A percentile compares a stretch with the other conserved stretches of the same genome.
These are phyloP conservation scores for Blastomyces emzantsi DNA, from an alignment of 2,329 filamentous ascomycete genomes.

Conservation along the genomic window DNA sequence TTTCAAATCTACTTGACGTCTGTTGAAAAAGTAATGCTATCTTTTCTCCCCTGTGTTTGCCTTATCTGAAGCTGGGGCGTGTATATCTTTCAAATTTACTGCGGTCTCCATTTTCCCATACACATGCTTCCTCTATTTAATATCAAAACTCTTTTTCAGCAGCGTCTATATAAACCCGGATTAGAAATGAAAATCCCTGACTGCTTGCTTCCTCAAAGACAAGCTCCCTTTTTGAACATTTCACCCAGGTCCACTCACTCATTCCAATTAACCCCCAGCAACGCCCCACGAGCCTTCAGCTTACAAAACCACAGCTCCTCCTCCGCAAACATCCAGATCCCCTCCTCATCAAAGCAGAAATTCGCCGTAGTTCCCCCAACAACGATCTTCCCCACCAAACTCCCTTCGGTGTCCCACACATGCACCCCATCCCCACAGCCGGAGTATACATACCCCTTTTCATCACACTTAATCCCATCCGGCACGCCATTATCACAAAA, in stretches of 20 bases:
- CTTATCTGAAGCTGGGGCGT: neutral
- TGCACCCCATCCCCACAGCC: slow-evolving; percentile 48
- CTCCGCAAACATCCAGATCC: slow-evolving; percentile 17
- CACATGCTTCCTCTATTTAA: neutral
- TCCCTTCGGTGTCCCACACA: slow-evolving; percentile 44
- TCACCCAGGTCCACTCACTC: neutral
- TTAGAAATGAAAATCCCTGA: no score
- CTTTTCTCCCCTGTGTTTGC: neutral
- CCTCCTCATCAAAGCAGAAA: slow-evolving; percentile 38
- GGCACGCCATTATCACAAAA: slow-evolving; percentile 42
- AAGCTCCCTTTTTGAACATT: no score
- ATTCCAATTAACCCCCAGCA: slow-evolving; percentile 13
- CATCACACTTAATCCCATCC: slow-evolving; percentile 41
- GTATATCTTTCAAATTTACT: neutral
- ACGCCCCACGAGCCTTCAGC: slow-evolving; percentile 15
- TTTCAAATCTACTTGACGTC: neutral
- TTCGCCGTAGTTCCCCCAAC: slow-evolving; percentile 40
- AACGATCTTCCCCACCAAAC: slow-evolving; percentile 49
- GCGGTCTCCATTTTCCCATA: neutral
- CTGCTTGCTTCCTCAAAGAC: no score
- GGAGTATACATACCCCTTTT: slow-evolving; percentile 47
- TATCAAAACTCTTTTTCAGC: neutral
- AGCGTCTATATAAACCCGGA: neutral
- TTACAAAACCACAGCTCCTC: slow-evolving; percentile 14
- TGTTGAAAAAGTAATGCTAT: neutral